Conservation (phyloP, 2,329 filamentous ascomycete species). For the Emydomyces testavorans region DNA sequence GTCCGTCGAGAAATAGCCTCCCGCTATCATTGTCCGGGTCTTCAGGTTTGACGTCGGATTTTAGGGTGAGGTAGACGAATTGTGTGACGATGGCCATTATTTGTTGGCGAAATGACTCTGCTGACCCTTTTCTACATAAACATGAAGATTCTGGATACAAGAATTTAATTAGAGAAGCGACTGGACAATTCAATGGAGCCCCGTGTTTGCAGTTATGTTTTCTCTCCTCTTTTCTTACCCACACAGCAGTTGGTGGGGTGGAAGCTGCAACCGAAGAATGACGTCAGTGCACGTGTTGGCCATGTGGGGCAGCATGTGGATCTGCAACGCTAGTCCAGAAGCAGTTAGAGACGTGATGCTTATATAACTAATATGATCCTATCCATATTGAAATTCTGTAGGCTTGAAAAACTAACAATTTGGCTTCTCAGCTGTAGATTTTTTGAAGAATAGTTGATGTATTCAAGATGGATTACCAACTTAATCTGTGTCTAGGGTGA, state of each 20-base stretch:
- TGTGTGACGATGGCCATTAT: slow-evolving; percentile 21
- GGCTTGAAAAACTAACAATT: too few relatives aligned
- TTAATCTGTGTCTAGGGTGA: too few relatives aligned
- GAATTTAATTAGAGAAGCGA: not conserved
- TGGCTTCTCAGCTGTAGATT: too few relatives aligned
- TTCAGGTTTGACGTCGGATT: slow-evolving; percentile 29
- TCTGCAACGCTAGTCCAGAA: not conserved
- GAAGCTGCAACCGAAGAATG: not conserved
- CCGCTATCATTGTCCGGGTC: slow-evolving; percentile 27
- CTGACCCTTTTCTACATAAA: too few relatives aligned
- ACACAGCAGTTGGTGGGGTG: not conserved
- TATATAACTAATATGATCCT: too few relatives aligned
- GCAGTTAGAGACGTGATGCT: too few relatives aligned
- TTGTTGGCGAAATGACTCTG: not conserved
- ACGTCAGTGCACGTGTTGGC: not conserved
- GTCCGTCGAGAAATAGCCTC: slow-evolving; percentile 21
- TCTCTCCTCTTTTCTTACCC: too few relatives aligned
- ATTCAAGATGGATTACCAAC: too few relatives aligned
- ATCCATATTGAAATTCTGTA: too few relatives aligned
- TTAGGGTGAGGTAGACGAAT: slow-evolving; percentile 31
- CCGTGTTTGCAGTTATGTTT: not conserved
- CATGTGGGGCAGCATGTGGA: too few relatives aligned
- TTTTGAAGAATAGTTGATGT: too few relatives aligned
- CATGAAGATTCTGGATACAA: not conserved
- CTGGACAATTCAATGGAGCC: not conserved